Evolutionary conservation across 2,329 filamentous ascomycete species (phyloP).

Genomic region (Geosmithia flava): DNA sequence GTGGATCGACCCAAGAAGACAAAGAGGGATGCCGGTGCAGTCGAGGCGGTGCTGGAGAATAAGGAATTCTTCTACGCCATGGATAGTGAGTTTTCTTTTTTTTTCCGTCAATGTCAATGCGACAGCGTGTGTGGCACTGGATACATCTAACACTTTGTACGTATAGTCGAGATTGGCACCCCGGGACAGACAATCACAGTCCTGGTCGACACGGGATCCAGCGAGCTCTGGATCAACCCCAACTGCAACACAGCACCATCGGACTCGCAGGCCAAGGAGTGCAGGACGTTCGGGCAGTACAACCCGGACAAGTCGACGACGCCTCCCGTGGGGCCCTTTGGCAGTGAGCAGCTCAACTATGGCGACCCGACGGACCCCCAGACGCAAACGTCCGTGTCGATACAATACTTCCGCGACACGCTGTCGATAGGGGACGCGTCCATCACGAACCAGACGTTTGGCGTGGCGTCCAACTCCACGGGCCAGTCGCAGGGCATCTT

Average conservation of each 20-base stretch:
- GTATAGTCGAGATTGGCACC: constrained; percentile 27
- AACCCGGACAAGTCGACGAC: constrained; percentile 26
- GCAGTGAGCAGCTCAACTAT: constrained; percentile 23
- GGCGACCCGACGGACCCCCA: constrained; percentile 22
- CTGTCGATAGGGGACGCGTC: constrained; percentile 29
- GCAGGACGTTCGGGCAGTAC: constrained; percentile 28
- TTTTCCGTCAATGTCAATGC: not conserved
- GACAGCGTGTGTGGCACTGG: not conserved
- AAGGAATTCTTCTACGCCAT: constrained; percentile 25
- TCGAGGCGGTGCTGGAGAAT: constrained; percentile 19
- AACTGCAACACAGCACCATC: constrained; percentile 27
- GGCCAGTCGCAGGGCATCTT: constrained; percentile 39
- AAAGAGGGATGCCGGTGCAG: constrained; percentile 11
- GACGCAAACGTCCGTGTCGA: constrained; percentile 23
- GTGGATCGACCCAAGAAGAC: constrained; percentile 12
- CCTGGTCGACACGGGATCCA: constrained; percentile 38
- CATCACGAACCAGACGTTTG: constrained; percentile 35
- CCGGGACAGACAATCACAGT: constrained; percentile 30
- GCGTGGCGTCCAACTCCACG: constrained; percentile 29
- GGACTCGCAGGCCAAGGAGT: constrained; percentile 20
- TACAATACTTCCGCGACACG: constrained; percentile 32
- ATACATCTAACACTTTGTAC: not conserved
- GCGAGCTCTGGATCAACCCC: constrained; percentile 43
- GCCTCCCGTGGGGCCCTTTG: constrained; percentile 22
- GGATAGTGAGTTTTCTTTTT: constrained; percentile 14